Evolutionary conservation across 768 basidiomycete species (phyloP), one percentile per base, ranked within the genome.

Genomic region (Neoboletus magnificus): DNA sequence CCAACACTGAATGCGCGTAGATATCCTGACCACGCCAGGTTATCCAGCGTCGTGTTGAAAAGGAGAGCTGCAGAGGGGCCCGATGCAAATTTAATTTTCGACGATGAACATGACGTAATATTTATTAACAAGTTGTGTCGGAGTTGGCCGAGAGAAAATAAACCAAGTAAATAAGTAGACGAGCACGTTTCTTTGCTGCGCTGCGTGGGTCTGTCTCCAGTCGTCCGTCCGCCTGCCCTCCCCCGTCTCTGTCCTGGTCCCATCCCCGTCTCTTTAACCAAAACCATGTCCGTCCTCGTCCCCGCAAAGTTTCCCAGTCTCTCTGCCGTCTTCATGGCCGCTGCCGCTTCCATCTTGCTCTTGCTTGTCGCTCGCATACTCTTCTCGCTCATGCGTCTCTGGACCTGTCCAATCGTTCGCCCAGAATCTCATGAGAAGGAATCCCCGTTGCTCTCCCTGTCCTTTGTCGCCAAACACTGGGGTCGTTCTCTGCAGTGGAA

Each of bases 221-320:
- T 53, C 55, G 50, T 48, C 52, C 22, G 40, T 23, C 56, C 44
- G 44, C 48, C 53, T 54, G 52, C 51, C 48, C 55, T 37, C 37
- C 44, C 50, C 48, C 48, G 52, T 55, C 46, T 52, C 49, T 52
- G 54, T 58, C 55, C 52, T 59, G 61, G 63, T 29, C 63, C 58
- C 64, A 68, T 70, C 46, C 66, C 66, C 66, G 64, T 39, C 37
- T 39, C 37, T n/a, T n/a, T 39, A n/a, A n/a, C 42, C 10, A 22
- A 23, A 44, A 54, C 51, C 50, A 71, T 71, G 70, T 70, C 69
- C 30, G 67, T 71, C 47, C 69, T 72, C 54, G 62, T 72, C 48
- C 62, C 57, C 27, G 61, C 70, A 46, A 67, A 67, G 55, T 69
- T 62, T 20, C 70, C 70, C 43, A 60, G 59, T 48, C 57, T 72